These are phyloP conservation scores for Cryptococcus sp. DNA, from an alignment of 1,284 basidiomycete species.

Conservation along the genomic window DNA sequence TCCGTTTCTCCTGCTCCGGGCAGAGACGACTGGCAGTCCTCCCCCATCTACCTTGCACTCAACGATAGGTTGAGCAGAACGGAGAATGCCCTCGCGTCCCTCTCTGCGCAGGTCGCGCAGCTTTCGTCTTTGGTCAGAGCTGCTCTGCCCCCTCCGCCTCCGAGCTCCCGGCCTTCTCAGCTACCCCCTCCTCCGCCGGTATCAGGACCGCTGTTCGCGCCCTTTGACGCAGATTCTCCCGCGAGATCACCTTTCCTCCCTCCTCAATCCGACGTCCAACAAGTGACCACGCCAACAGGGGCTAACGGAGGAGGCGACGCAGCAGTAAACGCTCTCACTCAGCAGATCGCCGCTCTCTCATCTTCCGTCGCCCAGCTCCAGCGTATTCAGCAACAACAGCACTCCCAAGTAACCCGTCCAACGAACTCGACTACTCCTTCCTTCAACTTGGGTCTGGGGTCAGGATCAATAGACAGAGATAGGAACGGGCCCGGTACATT, in stretches of 20 bases:
- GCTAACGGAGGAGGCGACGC: not conserved
- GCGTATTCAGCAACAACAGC: conserved; percentile 21
- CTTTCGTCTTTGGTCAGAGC: conserved; percentile 32
- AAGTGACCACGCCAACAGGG: not conserved
- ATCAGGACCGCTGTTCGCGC: conserved; percentile 10
- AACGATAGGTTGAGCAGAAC: conserved; percentile 37
- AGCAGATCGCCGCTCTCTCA: conserved; percentile 76
- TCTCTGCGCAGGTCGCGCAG: conserved; percentile 43
- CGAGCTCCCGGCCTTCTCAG: conserved; percentile 1
- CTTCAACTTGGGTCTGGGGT: not conserved
- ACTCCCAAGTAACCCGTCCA: conserved; percentile 13
- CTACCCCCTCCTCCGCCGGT: conserved; percentile 3
- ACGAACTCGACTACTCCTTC: not conserved
- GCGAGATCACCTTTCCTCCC: conserved; percentile 10
- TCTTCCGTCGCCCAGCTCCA: conserved; percentile 77
- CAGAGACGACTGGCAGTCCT: conserved; percentile 20
- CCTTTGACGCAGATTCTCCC: conserved; percentile 14
- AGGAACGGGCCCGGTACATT: conserved; percentile 8
- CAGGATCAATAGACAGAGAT: conserved; percentile 1
- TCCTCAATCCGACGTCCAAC: not conserved
- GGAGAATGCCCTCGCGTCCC: conserved; percentile 34
- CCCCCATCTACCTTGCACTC: conserved; percentile 40
- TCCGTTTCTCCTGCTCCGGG: too few species aligned
- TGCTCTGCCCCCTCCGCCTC: conserved; percentile 4
- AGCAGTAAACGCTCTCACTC: conserved; percentile 67